These are phyloP conservation scores for Hypomontagnella submonticulosa DNA, from an alignment of 495 filamentous ascomycete genomes.

Conservation along the genomic window DNA sequence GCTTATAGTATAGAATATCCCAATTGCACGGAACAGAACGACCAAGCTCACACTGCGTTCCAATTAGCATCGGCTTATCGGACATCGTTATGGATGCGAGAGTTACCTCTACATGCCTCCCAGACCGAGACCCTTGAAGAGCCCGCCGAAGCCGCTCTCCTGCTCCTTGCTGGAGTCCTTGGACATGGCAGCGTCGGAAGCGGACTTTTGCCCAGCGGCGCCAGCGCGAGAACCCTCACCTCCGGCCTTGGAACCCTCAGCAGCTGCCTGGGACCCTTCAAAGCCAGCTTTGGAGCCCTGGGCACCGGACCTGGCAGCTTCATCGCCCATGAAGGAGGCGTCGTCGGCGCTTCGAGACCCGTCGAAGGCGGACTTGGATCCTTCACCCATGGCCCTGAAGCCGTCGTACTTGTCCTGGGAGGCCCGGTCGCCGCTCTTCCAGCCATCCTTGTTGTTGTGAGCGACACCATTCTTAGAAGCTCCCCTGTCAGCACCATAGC, in stretches of 20 bases:
- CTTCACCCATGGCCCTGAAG: slow-evolving; percentile 10
- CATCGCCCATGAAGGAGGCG: background rate
- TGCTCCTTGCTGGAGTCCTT: slow-evolving; percentile 8
- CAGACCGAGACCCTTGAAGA: slow-evolving; percentile 32
- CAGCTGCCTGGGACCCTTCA: slow-evolving; percentile 6
- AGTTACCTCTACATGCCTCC: slow-evolving; percentile 24
- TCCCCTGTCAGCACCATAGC: slow-evolving; percentile 34
- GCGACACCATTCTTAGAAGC: slow-evolving; percentile 34
- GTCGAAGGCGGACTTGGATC: slow-evolving; percentile 1
- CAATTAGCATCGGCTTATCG: background rate
- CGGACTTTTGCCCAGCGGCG: background rate
- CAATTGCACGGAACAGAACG: too few species aligned
- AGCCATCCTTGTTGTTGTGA: slow-evolving; percentile 34
- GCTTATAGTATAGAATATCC: background rate
- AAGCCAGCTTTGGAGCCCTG: slow-evolving; percentile 2
- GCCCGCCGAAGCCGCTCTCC: slow-evolving; percentile 12
- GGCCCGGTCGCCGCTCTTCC: slow-evolving; percentile 21
- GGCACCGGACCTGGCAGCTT: background rate
- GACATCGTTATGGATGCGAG: background rate
- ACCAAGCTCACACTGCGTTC: too few species aligned
- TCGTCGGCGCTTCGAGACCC: background rate
- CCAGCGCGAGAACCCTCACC: slow-evolving; percentile 1
- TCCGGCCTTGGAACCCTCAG: slow-evolving; percentile 10
- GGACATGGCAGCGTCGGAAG: slow-evolving; percentile 1
- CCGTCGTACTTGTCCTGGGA: slow-evolving; percentile 20